Evolutionary conservation across 2,329 filamentous ascomycete species (phyloP).

Genomic region (Aspergillus ibericus): DNA sequence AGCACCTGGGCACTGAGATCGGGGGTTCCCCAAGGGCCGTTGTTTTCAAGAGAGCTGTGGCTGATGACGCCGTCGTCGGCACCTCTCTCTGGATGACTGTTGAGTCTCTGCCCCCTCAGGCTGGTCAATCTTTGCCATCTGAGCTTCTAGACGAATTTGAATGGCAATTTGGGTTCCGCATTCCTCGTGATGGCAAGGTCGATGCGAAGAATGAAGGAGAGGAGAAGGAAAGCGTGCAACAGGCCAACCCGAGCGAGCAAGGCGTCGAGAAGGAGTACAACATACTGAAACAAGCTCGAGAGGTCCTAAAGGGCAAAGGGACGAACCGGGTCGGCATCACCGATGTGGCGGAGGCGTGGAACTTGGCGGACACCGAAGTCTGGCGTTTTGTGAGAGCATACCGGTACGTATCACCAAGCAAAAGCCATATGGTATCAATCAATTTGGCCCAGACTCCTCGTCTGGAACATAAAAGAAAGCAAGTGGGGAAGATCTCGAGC

Average conservation of each 20-base stretch:
- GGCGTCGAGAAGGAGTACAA: conserved; percentile 47
- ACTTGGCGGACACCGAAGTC: conserved; percentile 62
- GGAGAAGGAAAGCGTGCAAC: conserved; percentile 36
- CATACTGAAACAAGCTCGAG: conserved; percentile 52
- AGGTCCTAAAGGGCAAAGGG: conserved; percentile 43
- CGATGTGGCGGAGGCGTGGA: conserved; percentile 54
- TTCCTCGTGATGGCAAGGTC: conserved; percentile 58
- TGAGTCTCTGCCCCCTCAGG: conserved; percentile 53
- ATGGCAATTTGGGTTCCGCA: conserved; percentile 84
- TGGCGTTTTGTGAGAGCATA: conserved; percentile 65
- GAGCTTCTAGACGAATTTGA: conserved; percentile 64
- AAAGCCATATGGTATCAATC: background rate
- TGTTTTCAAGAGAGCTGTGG: conserved; percentile 78
- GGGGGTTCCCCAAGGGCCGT: conserved; percentile 66
- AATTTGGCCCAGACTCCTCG: background rate
- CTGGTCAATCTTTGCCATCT: conserved; percentile 56
- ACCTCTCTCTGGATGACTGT: conserved; percentile 80
- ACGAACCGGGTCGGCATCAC: conserved; percentile 41
- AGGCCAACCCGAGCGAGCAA: conserved; percentile 38
- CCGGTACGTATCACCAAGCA: conserved; percentile 32
- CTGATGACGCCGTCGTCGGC: conserved; percentile 62
- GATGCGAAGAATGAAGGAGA: conserved; percentile 38
- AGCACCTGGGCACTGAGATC: conserved; percentile 64
- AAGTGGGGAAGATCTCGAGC: background rate
- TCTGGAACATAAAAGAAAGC: background rate